Evolutionary conservation across 2,329 filamentous ascomycete species (phyloP).

Genomic region (Penicillium sp.): DNA sequence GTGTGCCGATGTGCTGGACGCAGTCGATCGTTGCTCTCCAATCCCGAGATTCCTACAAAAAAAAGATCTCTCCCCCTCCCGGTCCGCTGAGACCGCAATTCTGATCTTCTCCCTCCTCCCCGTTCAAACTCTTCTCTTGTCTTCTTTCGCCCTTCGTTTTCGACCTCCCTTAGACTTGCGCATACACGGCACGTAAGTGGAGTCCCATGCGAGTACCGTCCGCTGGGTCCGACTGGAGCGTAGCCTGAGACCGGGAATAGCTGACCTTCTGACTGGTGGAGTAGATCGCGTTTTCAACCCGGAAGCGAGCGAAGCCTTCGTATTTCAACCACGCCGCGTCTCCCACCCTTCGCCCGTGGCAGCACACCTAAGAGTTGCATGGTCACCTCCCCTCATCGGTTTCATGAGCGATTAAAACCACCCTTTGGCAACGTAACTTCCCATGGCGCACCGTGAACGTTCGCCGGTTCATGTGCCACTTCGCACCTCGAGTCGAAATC

Average conservation of each 20-base stretch:
- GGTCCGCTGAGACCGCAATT: background rate
- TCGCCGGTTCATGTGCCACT: conserved; percentile 23
- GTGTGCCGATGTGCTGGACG: conserved; percentile 4
- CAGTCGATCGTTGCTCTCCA: conserved; percentile 2
- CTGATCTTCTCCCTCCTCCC: background rate
- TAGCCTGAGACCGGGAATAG: conserved; percentile 2
- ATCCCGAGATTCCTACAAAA: conserved; percentile 4
- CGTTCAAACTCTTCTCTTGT: background rate
- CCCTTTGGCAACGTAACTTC: conserved; percentile 4
- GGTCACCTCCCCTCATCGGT: background rate
- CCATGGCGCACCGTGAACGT: conserved; percentile 15
- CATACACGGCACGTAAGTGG: conserved; percentile 7
- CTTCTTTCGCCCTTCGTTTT: too few species aligned
- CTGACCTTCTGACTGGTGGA: conserved; percentile 14
- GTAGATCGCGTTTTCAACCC: conserved; percentile 7
- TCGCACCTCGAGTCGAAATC: conserved; percentile 22
- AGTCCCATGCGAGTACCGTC: conserved; percentile 1
- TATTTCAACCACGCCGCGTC: too few species aligned
- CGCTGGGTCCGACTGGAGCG: conserved; percentile 1
- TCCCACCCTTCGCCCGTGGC: too few species aligned
- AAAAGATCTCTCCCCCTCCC: conserved; percentile 1
- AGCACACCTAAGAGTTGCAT: too few species aligned
- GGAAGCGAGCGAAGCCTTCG: conserved; percentile 2
- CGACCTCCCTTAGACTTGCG: too few species aligned
- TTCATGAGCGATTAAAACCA: conserved; percentile 12